phyloP scores from a whole-genome alignment of 495 filamentous ascomycete genomes.

The Venustampulla echinocandica region DNA sequence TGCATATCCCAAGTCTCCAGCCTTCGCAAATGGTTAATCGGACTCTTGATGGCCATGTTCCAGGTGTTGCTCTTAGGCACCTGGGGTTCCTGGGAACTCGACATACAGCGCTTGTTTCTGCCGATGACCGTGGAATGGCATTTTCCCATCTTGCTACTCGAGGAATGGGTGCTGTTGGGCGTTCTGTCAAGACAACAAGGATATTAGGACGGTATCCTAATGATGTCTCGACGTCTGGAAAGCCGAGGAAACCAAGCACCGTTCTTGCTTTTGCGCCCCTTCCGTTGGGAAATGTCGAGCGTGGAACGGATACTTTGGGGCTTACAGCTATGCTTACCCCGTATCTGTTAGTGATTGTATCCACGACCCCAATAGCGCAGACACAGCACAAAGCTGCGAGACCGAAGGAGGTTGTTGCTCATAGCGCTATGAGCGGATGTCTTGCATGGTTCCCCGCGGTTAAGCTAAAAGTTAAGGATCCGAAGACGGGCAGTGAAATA shows the following conservation, averaged over 20 bases:
- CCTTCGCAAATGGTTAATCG: slow-evolving; percentile 53
- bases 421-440: slow-evolving; percentile 86
- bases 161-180: slow-evolving; percentile 75
- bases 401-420: slow-evolving; percentile 81
- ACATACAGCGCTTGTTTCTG: slow-evolving; percentile 95
- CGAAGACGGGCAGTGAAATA: slow-evolving; percentile 40
- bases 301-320: slow-evolving; percentile 78
- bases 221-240: slow-evolving; percentile 41
- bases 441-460: slow-evolving; percentile 97
- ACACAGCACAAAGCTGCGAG: slow-evolving; percentile 89
- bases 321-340: slow-evolving; percentile 94
- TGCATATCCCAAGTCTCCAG: slow-evolving; percentile 74
- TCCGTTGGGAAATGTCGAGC: slow-evolving; percentile 85
- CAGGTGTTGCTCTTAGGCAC: slow-evolving; percentile 70
- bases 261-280: slow-evolving; percentile 86
- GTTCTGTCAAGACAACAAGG: slow-evolving; percentile 79
- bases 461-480: slow-evolving; percentile 69
- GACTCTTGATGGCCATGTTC: slow-evolving; percentile 71
- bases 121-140: slow-evolving; percentile 91
- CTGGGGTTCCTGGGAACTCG: slow-evolving; percentile 91
- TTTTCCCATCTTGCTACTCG: slow-evolving; percentile 94
- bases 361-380: slow-evolving; percentile 88
- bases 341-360: slow-evolving; percentile 91
- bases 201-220: slow-evolving; percentile 88
- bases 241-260: slow-evolving; percentile 83